phyloP scores from a whole-genome alignment of 208 protist species.

The Trypanosoma mega region DNA sequence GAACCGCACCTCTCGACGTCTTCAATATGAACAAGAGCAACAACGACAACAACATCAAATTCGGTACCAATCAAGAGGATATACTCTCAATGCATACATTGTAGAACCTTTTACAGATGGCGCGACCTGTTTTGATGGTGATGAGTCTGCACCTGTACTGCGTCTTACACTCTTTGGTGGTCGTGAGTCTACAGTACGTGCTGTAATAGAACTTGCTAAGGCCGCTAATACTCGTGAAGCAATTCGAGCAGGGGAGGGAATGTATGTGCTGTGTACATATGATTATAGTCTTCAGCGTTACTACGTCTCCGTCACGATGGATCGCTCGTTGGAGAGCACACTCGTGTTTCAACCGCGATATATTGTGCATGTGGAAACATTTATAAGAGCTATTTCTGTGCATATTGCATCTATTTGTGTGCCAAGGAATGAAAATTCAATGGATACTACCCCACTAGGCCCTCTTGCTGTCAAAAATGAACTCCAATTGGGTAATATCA shows the following conservation, averaged over 20 bases:
- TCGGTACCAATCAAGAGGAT: background rate
- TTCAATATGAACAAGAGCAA: slow-evolving; percentile 35
- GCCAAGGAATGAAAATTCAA: slow-evolving; percentile 24
- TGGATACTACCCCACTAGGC: slow-evolving; percentile 30
- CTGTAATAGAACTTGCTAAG: slow-evolving; percentile 27
- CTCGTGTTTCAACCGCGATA: slow-evolving; percentile 33
- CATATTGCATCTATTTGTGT: slow-evolving; percentile 37
- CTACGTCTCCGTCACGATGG: slow-evolving; percentile 37
- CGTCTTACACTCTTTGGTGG: slow-evolving; percentile 18
- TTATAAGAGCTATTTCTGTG: slow-evolving; percentile 29
- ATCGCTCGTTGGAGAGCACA: slow-evolving; percentile 32
- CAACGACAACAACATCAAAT: background rate
- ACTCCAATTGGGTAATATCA: slow-evolving; percentile 7
- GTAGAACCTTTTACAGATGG: slow-evolving; percentile 28
- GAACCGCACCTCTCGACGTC: slow-evolving; percentile 37
- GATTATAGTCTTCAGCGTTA: slow-evolving; percentile 29
- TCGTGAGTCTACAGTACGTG: background rate
- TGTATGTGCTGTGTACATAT: slow-evolving; percentile 43
- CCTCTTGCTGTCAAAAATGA: slow-evolving; percentile 18
- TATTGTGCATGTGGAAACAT: slow-evolving; percentile 38
- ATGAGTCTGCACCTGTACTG: slow-evolving; percentile 8
- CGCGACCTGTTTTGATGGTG: slow-evolving; percentile 27
- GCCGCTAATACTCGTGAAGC: slow-evolving; percentile 17
- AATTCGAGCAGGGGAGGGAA: slow-evolving; percentile 1
- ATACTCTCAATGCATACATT: slow-evolving; percentile 12